phyloP scores from a whole-genome alignment of 306 rosid species.

The Delonix regia region DNA sequence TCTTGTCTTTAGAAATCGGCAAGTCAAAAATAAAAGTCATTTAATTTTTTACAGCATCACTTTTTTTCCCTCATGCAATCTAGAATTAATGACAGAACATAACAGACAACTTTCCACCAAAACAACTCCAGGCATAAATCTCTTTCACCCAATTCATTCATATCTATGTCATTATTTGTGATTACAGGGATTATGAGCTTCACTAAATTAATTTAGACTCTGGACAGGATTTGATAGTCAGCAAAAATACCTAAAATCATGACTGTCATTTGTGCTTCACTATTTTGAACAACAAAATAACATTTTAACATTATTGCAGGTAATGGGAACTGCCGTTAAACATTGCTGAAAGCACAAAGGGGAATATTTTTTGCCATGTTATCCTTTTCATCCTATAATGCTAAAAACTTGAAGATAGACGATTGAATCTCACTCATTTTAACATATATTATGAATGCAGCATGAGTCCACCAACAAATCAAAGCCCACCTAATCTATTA shows the following conservation, averaged over 20 bases:
- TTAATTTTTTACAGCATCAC: not conserved
- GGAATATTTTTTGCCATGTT: no score
- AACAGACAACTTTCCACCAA: not conserved
- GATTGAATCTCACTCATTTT: slow-evolving; percentile 5
- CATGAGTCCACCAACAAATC: slow-evolving; percentile 44
- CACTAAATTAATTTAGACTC: no score
- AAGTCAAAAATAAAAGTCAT: not conserved
- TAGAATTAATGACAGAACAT: not conserved
- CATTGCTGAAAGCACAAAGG: slow-evolving; percentile 32
- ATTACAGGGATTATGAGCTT: no score
- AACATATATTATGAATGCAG: slow-evolving; percentile 49
- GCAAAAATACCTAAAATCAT: no score
- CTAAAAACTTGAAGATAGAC: no score
- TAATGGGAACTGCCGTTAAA: slow-evolving; percentile 71
- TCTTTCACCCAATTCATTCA: no score
- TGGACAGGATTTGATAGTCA: no score
- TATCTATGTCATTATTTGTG: no score
- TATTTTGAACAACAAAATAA: not conserved
- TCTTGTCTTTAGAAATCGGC: not conserved
- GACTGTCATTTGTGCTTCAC: no score
- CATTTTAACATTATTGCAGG: slow-evolving; percentile 55
- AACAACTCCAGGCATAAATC: not conserved
- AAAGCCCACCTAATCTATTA: slow-evolving; percentile 38
- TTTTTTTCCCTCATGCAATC: not conserved
- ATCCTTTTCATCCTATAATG: no score